Evolutionary conservation across 176 grass and related monocot genomes (phyloP), one percentile per base, ranked within the genome.

Genomic region (Otatea glauca): DNA sequence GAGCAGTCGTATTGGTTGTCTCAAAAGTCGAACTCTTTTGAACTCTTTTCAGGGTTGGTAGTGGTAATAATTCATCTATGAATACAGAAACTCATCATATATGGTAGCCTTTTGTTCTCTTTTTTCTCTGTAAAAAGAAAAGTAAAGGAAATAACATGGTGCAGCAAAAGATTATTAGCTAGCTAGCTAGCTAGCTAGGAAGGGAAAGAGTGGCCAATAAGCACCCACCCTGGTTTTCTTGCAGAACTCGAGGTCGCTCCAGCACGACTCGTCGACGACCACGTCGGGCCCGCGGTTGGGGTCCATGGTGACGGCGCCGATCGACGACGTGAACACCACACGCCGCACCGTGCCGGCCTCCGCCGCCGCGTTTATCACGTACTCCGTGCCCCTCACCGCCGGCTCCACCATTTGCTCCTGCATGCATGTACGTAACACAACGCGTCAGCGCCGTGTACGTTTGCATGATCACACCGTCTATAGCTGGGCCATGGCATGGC

Each of bases 351-450:
- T 96, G 76, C 93, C 89, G 58, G 89, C 83, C 34, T 92, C 89
- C 37, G 85, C 93, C 50, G 93, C 93, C 6, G 96, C 96, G 51
- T 86, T 82, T 15, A 98, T 95, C 50, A 98, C 89, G 85, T 96
- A 84, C 68, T 84, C 58, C 6, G 93, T 94, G 5, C 96, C 96
- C 63, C 93, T 88, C 80, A 98, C 91, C 10, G 96, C 96, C 10
- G 96, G 96, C 91, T 96, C 96, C 60, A 98, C 93, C 96, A 98
- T 98, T 75, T 98, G 83, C 80, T 98, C 96, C 96, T 98, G 90
- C 50, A 9, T 20, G 14, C 5, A 7, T n/a, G 63, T 17, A 9
- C 35, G 42, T 9, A 0, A 34, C 15, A 38, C 8, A 51, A 43
- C 3, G 3, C 10, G 37, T 81, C 50, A 72, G 42, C 14, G 23